Evolutionary conservation across 1,284 basidiomycete species (phyloP), one percentile per base, ranked within the genome.

Genomic region (Neotropicomus parvogracilis): DNA sequence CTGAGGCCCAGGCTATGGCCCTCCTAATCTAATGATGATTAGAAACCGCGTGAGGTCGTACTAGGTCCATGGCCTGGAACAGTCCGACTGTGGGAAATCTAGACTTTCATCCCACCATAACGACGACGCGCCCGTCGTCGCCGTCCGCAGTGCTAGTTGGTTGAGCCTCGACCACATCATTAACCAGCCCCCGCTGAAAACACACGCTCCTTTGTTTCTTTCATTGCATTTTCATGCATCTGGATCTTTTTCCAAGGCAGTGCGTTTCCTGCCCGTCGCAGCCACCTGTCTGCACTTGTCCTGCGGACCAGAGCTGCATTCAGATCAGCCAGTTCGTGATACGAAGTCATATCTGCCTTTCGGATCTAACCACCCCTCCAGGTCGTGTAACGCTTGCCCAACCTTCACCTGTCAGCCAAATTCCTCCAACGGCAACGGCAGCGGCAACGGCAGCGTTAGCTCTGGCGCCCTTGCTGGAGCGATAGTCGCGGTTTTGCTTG

Each of bases 391-490:
- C 40, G 67, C 69, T 1, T 88, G 86, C 58, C 63, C 73, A 19
- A 65, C 66, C 34, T 77, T 76, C 56, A 64, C 63, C 27, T 49
- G 56, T 44, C 53, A 52, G 41, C 24, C 48, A 21, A 57, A 29
- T 44, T n/a, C 33, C 43, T 46, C 50, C 19, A 46, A 48, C 58
- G 45, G 21, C 21, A 11, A 29, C 24, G 35, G 27, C 33, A 36
- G 47, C 16, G 39, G 64, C 17, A 67, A 68, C 19, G 62, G 66
- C 8, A 77, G 78, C 14, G 70, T 81, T 42, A 83, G 82, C 60
- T 73, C 76, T 49, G 85, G 85, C 38, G 85, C 82, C 4, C 73
- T 88, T n/a, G 87, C 83, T 24, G 87, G 85, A 40, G 85, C 80
- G 35, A 75, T 89, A 49, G 68, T 88, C 35, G 85, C 79, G 31